Conservation (phyloP, 2,329 filamentous ascomycete genomes). For the Alternaria tenuissima region DNA sequence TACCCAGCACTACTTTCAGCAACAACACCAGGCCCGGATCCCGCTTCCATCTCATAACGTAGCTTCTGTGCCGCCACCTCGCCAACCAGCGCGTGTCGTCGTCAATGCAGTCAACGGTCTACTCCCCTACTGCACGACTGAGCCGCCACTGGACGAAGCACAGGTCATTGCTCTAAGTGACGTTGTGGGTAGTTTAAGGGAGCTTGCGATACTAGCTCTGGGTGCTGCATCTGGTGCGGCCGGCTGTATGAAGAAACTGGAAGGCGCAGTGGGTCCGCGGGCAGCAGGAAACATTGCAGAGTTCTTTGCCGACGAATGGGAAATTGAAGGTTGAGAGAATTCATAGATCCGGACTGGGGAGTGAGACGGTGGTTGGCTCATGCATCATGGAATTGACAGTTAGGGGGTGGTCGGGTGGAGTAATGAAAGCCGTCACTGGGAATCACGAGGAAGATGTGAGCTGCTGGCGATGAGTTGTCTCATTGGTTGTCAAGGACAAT, state of each 20-base stretch:
- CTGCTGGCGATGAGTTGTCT: neutral
- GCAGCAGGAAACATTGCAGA: slow-evolving; percentile 33
- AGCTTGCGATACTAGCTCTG: slow-evolving; percentile 42
- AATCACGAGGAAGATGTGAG: neutral
- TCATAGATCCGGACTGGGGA: too few species aligned
- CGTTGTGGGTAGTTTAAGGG: slow-evolving; percentile 41
- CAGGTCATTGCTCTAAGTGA: slow-evolving; percentile 46
- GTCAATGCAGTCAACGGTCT: slow-evolving; percentile 30
- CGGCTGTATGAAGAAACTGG: slow-evolving; percentile 21
- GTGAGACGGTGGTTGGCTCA: neutral
- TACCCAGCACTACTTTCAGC: neutral
- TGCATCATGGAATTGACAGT: neutral
- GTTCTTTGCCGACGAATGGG: slow-evolving; percentile 48
- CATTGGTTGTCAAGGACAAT: neutral
- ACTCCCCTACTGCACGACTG: slow-evolving; percentile 42
- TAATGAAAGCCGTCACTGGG: neutral
- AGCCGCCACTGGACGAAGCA: slow-evolving; percentile 26
- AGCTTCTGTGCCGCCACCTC: slow-evolving; percentile 3
- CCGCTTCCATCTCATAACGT: neutral
- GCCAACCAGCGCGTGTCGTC: neutral
- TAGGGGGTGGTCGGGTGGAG: neutral
- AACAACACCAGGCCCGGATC: neutral
- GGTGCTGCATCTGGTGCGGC: slow-evolving; percentile 27
- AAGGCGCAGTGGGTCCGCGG: slow-evolving; percentile 32
- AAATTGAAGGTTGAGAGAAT: slow-evolving; percentile 24